Percentiles rank a stretch among this genome's conserved stretches.
Conservation (phyloP, 2,329 filamentous ascomycete species). For the Zalaria obscura region DNA sequence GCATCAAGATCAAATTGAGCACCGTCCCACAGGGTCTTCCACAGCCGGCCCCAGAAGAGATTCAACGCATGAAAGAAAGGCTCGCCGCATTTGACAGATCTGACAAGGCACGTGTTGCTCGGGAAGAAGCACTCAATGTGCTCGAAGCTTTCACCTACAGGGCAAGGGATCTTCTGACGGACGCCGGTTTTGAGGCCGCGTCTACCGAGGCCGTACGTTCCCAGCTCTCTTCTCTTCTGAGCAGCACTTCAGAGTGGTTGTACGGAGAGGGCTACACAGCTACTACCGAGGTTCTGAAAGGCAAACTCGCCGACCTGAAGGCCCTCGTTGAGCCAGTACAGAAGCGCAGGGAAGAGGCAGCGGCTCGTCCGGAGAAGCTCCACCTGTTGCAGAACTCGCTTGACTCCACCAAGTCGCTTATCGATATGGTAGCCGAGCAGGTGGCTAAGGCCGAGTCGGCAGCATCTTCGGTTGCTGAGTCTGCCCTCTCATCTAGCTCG, state of each 20-base stretch:
- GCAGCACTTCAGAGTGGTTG: slow-evolving; percentile 72
- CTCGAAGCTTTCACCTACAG: slow-evolving; percentile 92
- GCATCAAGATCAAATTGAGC: slow-evolving; percentile 36
- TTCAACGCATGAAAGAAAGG: slow-evolving; percentile 45
- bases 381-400: slow-evolving; percentile 55
- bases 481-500: slow-evolving; percentile 25
- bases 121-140: slow-evolving; percentile 81
- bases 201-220: slow-evolving; percentile 56
- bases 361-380: slow-evolving; percentile 56
- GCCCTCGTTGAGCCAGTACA: slow-evolving; percentile 66
- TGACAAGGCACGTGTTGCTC: slow-evolving; percentile 58
- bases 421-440: slow-evolving; percentile 54
- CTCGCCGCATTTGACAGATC: slow-evolving; percentile 76
- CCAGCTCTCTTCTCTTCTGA: slow-evolving; percentile 52
- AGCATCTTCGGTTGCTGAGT: slow-evolving; percentile 37
- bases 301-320: slow-evolving; percentile 63
- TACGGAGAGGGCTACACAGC: slow-evolving; percentile 74
- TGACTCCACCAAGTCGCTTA: slow-evolving; percentile 54
- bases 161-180: slow-evolving; percentile 67
- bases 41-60: slow-evolving; percentile 45
- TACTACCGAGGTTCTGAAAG: slow-evolving; percentile 57
- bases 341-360: slow-evolving; percentile 57
- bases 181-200: slow-evolving; percentile 56
- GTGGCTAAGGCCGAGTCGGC: slow-evolving; percentile 44
- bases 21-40: slow-evolving; percentile 33